Evolutionary conservation across 305 asterid species (phyloP), one percentile per base, ranked within the genome.

Genomic region (Petunia hybrid): DNA sequence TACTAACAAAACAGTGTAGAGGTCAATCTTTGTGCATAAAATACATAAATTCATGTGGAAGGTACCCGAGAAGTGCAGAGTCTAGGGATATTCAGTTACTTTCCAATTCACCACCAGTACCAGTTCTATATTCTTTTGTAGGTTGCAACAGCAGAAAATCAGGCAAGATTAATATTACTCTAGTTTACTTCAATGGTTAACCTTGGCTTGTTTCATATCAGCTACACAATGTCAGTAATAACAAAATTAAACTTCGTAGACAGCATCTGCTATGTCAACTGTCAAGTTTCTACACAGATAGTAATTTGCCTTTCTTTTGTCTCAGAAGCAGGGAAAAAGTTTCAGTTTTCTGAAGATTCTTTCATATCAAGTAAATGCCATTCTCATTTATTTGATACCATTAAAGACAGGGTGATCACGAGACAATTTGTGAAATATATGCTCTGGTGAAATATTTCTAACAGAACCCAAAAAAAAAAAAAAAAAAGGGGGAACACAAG

Each of bases 121-220:
- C n/a, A 56, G 43, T 1, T 63, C 43, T 63, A 16, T 8, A 36
- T 36, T 63, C 8, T 36, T 61, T 61, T 6, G 13, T 22, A 22
- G 31, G 31, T 22, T 22, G 31, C 31, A 36, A 63, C 45, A 63
- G 45, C 1, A 3, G n/a, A 36, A 8, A 63, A 36, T 63, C 69
- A 63, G 14, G 43, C 8, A 14, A 63, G 69, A 63, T 1, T 22
- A 63, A 35, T 5, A 63, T 36, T 61, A 40, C n/a, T 10, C 43
- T 63, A 36, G 22, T 63, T 35, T 10, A 63, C 70, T 8, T 16
- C 70, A 64, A 38, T 36, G 7, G 22, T 14, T 31, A 46, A 4
- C 40, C 40, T 43, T 43, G 76, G 4, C 76, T 43, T 45, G 76
- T 40, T 69, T 70, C 60, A 70, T 31, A 70, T 22, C 43, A 70